Percentiles rank a stretch among this genome's conserved stretches.
phyloP scores from a whole-genome alignment of 2,329 filamentous ascomycete genomes.

The Ophiocordyceps robertsii region DNA sequence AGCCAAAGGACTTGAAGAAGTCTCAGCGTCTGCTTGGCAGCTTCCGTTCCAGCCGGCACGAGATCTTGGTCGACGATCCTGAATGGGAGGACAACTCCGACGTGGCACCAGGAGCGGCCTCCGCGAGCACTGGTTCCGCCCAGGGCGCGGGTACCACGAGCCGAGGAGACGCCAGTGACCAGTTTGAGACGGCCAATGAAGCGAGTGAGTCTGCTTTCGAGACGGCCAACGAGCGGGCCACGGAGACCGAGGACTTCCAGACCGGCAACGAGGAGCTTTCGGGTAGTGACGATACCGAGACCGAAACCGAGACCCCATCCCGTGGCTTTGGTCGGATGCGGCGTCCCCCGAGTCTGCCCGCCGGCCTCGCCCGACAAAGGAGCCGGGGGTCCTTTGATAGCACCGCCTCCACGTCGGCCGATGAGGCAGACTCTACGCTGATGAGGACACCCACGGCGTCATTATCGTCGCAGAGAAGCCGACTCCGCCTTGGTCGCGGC shows the following conservation, averaged over 20 bases:
- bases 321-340: constrained; percentile 28
- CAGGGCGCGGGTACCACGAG: constrained; percentile 4
- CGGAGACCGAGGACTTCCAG: constrained; percentile 90
- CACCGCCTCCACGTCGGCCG: constrained; percentile 76
- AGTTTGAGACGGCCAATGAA: constrained; percentile 75
- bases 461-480: constrained; percentile 53
- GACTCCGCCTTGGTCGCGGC: constrained; percentile 55
- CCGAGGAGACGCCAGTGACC: constrained; percentile 44
- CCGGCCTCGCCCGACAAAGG: constrained; percentile 23
- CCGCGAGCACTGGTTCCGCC: constrained; percentile 4
- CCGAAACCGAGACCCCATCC: constrained; percentile 65
- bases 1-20: constrained; percentile 65
- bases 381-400: constrained; percentile 64
- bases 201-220: constrained; percentile 52
- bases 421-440: constrained; percentile 47
- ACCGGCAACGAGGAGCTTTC: constrained; percentile 72
- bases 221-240: constrained; percentile 64
- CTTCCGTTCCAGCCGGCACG: constrained; percentile 58
- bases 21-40: constrained; percentile 65
- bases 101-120: constrained; percentile 12
- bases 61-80: constrained; percentile 66
- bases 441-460: constrained; percentile 49
- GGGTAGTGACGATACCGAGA: constrained; percentile 73
- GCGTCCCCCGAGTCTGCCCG: constrained; percentile 27
- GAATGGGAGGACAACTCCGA: constrained; percentile 74